Evolutionary conservation across 1,284 basidiomycete genomes (phyloP), one percentile per base, ranked within the genome.

Genomic region (Ganoderma resinaceum): DNA sequence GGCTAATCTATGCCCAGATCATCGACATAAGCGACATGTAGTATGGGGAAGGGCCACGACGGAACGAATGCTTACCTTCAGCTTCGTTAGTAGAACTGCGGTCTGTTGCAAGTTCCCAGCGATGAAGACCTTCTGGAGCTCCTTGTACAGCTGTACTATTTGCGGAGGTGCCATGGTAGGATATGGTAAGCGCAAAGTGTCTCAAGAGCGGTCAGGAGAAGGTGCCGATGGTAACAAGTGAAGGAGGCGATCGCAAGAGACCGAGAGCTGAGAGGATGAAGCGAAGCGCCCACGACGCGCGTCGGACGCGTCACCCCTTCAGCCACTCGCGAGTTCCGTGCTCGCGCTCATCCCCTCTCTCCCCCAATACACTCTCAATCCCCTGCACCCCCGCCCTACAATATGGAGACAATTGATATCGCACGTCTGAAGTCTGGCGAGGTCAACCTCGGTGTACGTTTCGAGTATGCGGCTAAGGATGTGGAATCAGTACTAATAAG

Each of bases 361-460:
- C 72, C 73, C 71, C 72, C 69, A 62, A 74, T 70, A 63, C 65
- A 66, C 65, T 61, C 63, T 70, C 53, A 63, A 68, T 63, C 55
- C 65, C 29, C 69, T 8, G 53, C 68, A 69, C 71, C 67, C 69
- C 68, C 64, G 65, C 62, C 75, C 73, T 16, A 75, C 82, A 71
- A 67, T 79, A 94, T 94, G 91, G 87, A 93, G 74, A 84, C 81
- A 75, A 86, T 92, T 77, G 92, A 93, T 79, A 88, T 92, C 76
- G 85, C 89, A 78, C 88, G 88, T 74, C 88, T 97, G 80, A 97
- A 97, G 84, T 85, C 87, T 65, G 96, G 96, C 74, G 96, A 98
- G 85, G 93, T 97, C 78, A 96, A 97, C 86, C 90, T 97, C 75
- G 96, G 96, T 74, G 96, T 97, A 81, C 73, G 95, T 86, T 9